These are phyloP conservation scores for Colletotrichum sp. DNA, from an alignment of 2,329 filamentous ascomycete genomes.

Conservation along the genomic window DNA sequence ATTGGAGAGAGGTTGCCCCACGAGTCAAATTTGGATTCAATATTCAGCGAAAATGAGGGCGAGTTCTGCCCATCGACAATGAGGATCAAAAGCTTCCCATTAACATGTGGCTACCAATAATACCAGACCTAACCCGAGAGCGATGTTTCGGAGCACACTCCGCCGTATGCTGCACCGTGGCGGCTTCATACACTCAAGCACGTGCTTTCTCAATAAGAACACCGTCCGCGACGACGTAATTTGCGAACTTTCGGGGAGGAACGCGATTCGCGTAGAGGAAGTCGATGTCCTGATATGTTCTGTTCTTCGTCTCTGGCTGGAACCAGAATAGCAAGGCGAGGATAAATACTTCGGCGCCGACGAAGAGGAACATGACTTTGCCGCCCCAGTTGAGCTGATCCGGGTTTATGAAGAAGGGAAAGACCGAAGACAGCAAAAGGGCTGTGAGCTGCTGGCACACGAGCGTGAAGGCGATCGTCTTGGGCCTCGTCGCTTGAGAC, in stretches of 20 bases:
- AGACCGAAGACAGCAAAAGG: conserved; percentile 25
- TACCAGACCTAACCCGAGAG: background rate
- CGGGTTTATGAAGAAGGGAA: conserved; percentile 42
- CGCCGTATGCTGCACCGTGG: background rate
- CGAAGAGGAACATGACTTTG: conserved; percentile 42
- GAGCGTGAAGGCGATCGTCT: conserved; percentile 32
- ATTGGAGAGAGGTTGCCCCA: background rate
- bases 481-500: conserved; percentile 28
- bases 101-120: background rate
- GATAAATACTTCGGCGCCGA: conserved; percentile 37
- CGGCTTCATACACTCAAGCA: background rate
- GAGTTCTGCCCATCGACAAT: background rate
- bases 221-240: conserved; percentile 26
- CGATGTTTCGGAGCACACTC: background rate
- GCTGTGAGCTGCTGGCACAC: conserved; percentile 35
- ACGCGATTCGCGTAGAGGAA: conserved; percentile 28
- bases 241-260: conserved; percentile 27
- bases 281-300: conserved; percentile 39
- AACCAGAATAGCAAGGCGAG: conserved; percentile 34
- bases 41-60: background rate
- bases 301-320: conserved; percentile 43
- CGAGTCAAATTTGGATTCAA: background rate
- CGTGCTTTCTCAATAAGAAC: background rate
- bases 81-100: background rate
- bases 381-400: conserved; percentile 43